A percentile compares a stretch with the other conserved stretches of the same genome.
Evolutionary conservation across 225 moss, liverwort and hornwort species (phyloP).

Genomic region (Polytrichum formosum): DNA sequence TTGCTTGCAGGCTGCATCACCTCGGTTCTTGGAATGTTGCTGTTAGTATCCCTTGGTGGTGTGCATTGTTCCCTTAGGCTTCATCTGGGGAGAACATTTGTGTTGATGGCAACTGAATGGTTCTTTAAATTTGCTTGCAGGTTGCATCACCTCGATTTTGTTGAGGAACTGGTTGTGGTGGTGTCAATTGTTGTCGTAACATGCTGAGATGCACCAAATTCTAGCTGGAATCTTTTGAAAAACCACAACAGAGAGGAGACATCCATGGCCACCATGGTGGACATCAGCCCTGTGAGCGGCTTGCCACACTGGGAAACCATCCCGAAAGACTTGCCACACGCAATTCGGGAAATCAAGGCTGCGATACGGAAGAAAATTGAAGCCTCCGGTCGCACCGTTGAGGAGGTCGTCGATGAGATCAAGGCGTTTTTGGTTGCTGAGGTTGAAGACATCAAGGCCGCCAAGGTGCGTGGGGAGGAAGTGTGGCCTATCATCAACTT

Average conservation of each 20-base stretch:
- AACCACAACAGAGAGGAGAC: neutral
- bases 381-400: constrained; percentile 23
- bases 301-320: constrained; percentile 45
- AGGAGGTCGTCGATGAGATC: constrained; percentile 24
- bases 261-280: neutral
- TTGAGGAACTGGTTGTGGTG: no score
- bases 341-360: constrained; percentile 30
- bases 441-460: constrained; percentile 33
- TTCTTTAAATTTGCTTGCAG: no score
- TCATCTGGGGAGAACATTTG: no score
- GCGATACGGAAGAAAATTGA: constrained; percentile 23
- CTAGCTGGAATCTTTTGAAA: no score
- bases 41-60: no score
- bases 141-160: no score
- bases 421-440: constrained; percentile 15
- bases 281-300: constrained; percentile 22
- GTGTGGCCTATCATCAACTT: constrained; percentile 40
- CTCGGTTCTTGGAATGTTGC: no score
- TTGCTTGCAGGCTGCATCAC: no score
- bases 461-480: constrained; percentile 32
- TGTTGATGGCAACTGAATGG: no score
- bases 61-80: no score
- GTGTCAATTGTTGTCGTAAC: no score
- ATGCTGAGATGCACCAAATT: no score
- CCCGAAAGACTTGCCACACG: constrained; percentile 21